Evolutionary conservation across 2,329 filamentous ascomycete genomes (phyloP).

Genomic region (Tolypocladium tundrense): DNA sequence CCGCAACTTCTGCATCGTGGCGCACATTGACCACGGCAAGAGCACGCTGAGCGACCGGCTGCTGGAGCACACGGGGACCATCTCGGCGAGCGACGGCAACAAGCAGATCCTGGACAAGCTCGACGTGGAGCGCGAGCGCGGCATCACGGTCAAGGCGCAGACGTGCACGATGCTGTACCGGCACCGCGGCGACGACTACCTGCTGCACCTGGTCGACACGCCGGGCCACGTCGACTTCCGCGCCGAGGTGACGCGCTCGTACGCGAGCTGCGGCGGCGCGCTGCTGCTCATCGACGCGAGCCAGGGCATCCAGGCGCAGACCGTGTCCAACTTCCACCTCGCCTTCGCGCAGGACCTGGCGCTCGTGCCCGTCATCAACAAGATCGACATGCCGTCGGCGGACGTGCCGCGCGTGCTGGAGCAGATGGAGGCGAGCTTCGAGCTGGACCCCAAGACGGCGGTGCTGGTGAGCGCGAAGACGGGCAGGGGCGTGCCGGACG

Average conservation of each 20-base stretch:
- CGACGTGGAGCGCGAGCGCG: conserved; percentile 89
- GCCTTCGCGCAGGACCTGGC: conserved; percentile 85
- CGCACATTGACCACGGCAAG: conserved; percentile 98
- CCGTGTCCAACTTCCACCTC: conserved; percentile 96
- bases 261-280: conserved; percentile 91
- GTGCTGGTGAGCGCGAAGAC: conserved; percentile 84
- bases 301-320: conserved; percentile 95
- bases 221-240: conserved; percentile 97
- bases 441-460: conserved; percentile 66
- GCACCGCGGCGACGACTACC: conserved; percentile 74
- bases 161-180: conserved; percentile 97
- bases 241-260: conserved; percentile 89
- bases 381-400: conserved; percentile 84
- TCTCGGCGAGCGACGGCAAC: conserved; percentile 67
- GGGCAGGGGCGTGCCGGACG: conserved; percentile 71
- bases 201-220: conserved; percentile 92
- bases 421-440: conserved; percentile 79
- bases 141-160: conserved; percentile 98
- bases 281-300: conserved; percentile 89
- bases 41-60: conserved; percentile 89
- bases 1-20: conserved; percentile 97
- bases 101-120: conserved; percentile 97
- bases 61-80: conserved; percentile 89
- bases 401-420: conserved; percentile 78
- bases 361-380: conserved; percentile 90